Evolutionary conservation across 2,329 filamentous ascomycete genomes (phyloP), one percentile per base, ranked within the genome.

Genomic region (Colletotrichum neosansevieriae): DNA sequence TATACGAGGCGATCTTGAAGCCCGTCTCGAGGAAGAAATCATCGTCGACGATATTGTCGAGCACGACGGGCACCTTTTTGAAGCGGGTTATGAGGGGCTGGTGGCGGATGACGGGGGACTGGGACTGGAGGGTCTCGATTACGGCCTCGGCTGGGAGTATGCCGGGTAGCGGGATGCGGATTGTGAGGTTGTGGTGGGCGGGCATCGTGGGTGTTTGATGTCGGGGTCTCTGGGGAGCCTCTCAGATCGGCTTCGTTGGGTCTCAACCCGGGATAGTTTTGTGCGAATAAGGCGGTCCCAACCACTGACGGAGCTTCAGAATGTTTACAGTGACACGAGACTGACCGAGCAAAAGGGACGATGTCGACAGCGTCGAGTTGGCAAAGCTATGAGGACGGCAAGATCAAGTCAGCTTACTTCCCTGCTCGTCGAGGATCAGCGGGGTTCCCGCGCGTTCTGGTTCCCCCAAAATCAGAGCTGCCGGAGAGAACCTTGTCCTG

Each of bases 111-210:
- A 84, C 77, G 38, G 82, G 78, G 44, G 76, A 74, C 70, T 80
- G 79, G 56, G 78, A 75, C 45, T 83, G 81, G 3, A 85, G 76
- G 12, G 77, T 74, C 29, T 75, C 74, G 69, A 84, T 47, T 65
- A 84, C 79, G 45, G 74, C 74, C 9, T 75, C 69, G 0, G 82
- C 80, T 6, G 79, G 71, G 19, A 83, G 73, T 45, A 72, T 73
- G 36, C 77, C 72, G 17, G 83, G 83, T n/a, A 85, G 75, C 12
- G 83, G 80, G 58, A 81, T 75, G 57, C 79, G 75, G 42, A 83
- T 79, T 62, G 75, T 76, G 69, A 84, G 75, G 24, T 74, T 70
- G 66, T 80, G 74, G 15, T 71, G 69, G 66, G 67, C 70, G n/a
- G 75, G 73, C 68, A 64, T 69, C 40, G 47, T 58, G 63, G 24